Base-by-base conservation (phyloP, 495 filamentous ascomycete genomes). In the Daldinia vernicosa region DNA sequence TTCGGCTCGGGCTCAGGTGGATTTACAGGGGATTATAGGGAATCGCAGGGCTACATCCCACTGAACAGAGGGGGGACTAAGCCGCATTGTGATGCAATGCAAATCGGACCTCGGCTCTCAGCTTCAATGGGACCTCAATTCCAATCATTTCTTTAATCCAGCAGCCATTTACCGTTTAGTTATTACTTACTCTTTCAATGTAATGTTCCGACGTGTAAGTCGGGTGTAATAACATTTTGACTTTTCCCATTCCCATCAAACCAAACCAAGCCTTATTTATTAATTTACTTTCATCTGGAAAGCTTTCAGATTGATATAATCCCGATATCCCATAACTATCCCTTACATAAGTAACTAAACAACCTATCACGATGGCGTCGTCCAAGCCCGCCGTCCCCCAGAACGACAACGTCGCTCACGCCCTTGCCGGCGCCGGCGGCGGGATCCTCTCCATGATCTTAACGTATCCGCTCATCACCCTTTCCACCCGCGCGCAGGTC, bases 401-500 rank as follows among this genome's bases (percentile, higher is more conserved):
- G 76, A 93, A 91, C 74, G 93, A 97, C 82, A 95, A 97, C 79
- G 91, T 97, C 76, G 91, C 94, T 57, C 93, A 97, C 80, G 92
- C 93, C 59, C 84, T 97, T 64, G 90, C 92, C 47, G 94, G 94
- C 58, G 92, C 93, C 40, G 93, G 95, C 64, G 95, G 95, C 67
- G 95, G 95, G 33, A 88, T 98, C 30, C 84, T 98, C 19, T 97
- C 95, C 39, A 98, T 98, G 95, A 87, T 93, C 67, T 80, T 99
- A 77, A 98, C 95, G 89, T 97, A 99, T 78, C 95, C 95, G 15
- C 88, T 99, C 62, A 95, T 99, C 71, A 99, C 95, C 9, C 91
- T 99, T 60, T 99, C 95, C 14, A 99, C 95, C 24, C 91, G 95
- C 77, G 95, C 96, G 33, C 95, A 99, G 80, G 94, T 99, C 77